These are phyloP conservation scores for Iris pallida DNA, from an alignment of 116 monocot species.

Conservation along the genomic window DNA sequence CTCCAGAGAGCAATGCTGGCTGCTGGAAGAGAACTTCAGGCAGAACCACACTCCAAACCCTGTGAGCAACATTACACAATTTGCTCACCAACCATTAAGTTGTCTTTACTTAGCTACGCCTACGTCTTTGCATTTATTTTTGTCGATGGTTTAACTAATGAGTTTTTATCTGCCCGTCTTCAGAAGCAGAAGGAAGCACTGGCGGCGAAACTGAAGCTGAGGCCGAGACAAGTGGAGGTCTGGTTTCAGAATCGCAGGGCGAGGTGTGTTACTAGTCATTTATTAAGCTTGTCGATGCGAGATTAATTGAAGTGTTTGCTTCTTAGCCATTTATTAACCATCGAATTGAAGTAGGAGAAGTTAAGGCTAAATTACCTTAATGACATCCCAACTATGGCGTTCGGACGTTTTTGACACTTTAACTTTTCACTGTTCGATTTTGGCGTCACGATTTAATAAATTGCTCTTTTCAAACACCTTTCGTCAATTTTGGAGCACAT, in stretches of 20 bases:
- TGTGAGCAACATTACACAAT: slow-evolving; percentile 9
- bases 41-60: slow-evolving; percentile 33
- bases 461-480: too few relatives aligned
- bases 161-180: neutral
- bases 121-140: neutral
- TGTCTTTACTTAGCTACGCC: neutral
- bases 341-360: too few relatives aligned
- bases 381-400: too few relatives aligned
- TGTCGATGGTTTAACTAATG: neutral
- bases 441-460: too few relatives aligned
- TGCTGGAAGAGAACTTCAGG: slow-evolving; percentile 45
- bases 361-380: too few relatives aligned
- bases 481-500: too few relatives aligned
- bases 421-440: too few relatives aligned
- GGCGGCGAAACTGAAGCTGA: slow-evolving; percentile 18
- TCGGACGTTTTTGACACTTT: too few relatives aligned
- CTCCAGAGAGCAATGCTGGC: slow-evolving; percentile 37
- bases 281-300: neutral
- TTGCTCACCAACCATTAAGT: neutral
- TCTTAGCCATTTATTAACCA: too few relatives aligned
- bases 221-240: slow-evolving; percentile 14
- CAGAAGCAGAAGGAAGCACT: slow-evolving; percentile 24
- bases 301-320: too few relatives aligned
- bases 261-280: slow-evolving; percentile 6
- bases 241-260: slow-evolving; percentile 30